Base-by-base conservation (phyloP, 371 early-diverging fungal genomes). In the Apophysomyces elegans region DNA sequence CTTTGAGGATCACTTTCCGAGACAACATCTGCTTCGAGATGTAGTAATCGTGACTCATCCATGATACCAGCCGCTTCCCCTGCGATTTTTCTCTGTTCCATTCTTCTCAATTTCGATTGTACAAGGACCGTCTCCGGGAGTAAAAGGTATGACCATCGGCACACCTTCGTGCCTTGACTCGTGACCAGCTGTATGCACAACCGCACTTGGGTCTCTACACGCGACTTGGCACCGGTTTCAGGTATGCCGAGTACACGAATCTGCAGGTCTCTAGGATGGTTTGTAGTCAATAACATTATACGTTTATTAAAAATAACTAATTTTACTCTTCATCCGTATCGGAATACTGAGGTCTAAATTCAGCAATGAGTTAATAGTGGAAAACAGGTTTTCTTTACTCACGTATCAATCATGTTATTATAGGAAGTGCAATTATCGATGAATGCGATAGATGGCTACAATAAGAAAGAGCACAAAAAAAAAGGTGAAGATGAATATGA, bases 161-260 rank as follows among this genome's bases (percentile, higher is more conserved):
- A 79, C 5, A 89, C 88, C 38, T 86, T 89, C 63, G 88, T 89
- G 59, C 90, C 91, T 62, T 84, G 75, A 41, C 80, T 78, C 37
- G 87, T 87, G 11, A 89, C 84, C 37, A 96, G 78, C 67, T 92
- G 91, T 64, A 96, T 76, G 44, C 92, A 92, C 14, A 95, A 78
- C 63, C 93, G 94, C 73, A 94, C 92, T 77, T 95, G 96, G 16
- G 96, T 96, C 73, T 96, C 95, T 18, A 96, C 96, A 12, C 95
- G 81, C 26, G 94, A 95, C 73, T 93, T 92, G 37, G 95, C 95
- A 45, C 94, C 93, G 37, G 82, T 79, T 47, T 72, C 78, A 16
- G 93, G 89, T 12, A 93, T 84, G 7, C 94, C 95, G 39, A 88
- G 81, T 44, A 91, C 80, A 16, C 78, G 72, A 64, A 90, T 83